Base-by-base conservation (phyloP, 768 basidiomycete species). In the Lactarius hengduanensis region DNA sequence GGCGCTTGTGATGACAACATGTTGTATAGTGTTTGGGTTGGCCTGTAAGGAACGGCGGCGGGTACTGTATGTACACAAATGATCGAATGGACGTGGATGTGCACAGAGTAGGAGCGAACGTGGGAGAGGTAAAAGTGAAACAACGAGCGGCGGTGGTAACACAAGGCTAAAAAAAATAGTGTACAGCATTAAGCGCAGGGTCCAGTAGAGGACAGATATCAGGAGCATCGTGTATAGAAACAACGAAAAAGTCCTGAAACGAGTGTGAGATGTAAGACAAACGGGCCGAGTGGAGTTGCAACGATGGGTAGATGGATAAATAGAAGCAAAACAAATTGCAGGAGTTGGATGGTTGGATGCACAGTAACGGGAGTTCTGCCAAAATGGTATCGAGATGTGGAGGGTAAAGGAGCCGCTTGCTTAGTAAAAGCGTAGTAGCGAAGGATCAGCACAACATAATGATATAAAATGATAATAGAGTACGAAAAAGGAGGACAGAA, bases 391-490 rank as follows among this genome's bases (percentile, higher is more conserved):
- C 38, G 7, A 62, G 20, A 20, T 16, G 50, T 13, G 15, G 40
- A n/a, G 1, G n/a, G 6, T 4, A 22, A 57, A 47, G 28, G 38
- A 54, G 26, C 43, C 34, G 36, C 60, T 50, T 50, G 47, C 60
- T 61, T 40, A n/a, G 10, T 34, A 9, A 55, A 28, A 54, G 50
- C 38, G 8, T 59, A 20, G 30, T 41, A 47, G 20, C n/a, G 18
- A 50, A 59, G 57, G 54, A 36, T 65, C 43, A 55, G 54, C 59
- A 55, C 54, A 45, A 57, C 43, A 45, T 64, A n/a, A 56, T 56
- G 54, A 56, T 50, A 50, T 50, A 50, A 50, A 50, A n/a, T 50
- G 47, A 50, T 57, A 18, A 30, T 57, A 61, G n/a, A 30, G 53
- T 56, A 45, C 10, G 60, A 57, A 13, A 54, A 11, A 47, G 6